A percentile compares a stretch with the other conserved stretches of the same genome.
These are phyloP conservation scores for Chalciporus piperatus DNA, from an alignment of 768 basidiomycete genomes.

Conservation along the genomic window DNA sequence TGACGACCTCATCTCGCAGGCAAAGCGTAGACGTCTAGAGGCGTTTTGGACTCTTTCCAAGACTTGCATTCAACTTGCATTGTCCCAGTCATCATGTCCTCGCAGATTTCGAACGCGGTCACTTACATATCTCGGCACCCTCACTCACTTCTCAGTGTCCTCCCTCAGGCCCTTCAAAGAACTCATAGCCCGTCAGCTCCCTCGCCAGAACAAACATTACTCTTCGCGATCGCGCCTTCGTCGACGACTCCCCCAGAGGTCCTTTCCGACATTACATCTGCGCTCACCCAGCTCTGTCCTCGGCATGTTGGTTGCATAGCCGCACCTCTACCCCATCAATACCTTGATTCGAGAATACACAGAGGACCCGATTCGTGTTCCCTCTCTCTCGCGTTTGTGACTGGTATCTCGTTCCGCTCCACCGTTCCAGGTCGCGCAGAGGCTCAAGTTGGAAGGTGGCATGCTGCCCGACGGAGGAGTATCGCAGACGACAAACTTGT, in stretches of 20 bases:
- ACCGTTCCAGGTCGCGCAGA: conserved; percentile 56
- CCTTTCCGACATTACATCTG: conserved; percentile 38
- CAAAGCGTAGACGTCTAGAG: no score
- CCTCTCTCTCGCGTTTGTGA: conserved; percentile 48
- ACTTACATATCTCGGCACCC: conserved; percentile 19
- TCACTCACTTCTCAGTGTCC: conserved; percentile 13
- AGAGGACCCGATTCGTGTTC: conserved; percentile 48
- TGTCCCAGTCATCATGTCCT: conserved; percentile 2
- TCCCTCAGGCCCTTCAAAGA: conserved; percentile 7
- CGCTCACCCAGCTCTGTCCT: conserved; percentile 39
- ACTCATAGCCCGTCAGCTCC: neutral
- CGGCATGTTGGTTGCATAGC: conserved; percentile 62
- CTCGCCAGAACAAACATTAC: conserved; percentile 6
- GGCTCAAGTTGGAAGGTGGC: conserved; percentile 71
- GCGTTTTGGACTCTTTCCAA: no score
- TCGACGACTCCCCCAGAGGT: conserved; percentile 16
- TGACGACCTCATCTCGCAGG: no score
- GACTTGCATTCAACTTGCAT: no score
- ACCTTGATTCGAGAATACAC: conserved; percentile 1
- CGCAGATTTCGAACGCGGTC: conserved; percentile 12
- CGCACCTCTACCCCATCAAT: conserved; percentile 39
- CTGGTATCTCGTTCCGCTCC: conserved; percentile 56
- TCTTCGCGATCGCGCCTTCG: conserved; percentile 29
- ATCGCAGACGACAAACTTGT: neutral
- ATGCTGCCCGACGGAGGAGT: conserved; percentile 44